Evolutionary conservation across 371 early-diverging fungal species (phyloP).

Genomic region (Dichotomocladium elegans): DNA sequence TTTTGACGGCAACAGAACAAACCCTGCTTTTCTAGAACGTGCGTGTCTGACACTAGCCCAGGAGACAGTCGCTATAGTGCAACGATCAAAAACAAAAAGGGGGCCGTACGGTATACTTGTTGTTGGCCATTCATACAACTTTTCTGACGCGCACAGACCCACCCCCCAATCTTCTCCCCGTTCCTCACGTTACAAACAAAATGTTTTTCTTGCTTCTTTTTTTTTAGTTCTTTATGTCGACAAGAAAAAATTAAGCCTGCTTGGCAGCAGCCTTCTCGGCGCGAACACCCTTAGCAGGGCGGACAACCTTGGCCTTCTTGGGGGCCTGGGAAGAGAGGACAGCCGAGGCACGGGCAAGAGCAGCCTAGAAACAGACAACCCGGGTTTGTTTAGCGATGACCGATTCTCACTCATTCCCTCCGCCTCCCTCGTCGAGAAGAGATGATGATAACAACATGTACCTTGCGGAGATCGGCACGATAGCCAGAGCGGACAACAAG

Average conservation of each 20-base stretch:
- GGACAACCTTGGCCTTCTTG: conserved; percentile 57
- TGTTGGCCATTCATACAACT: too few relatives aligned
- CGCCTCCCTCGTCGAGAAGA: not conserved
- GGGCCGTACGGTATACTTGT: too few relatives aligned
- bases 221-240: not conserved
- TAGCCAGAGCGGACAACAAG: conserved; percentile 60
- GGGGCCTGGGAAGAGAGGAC: conserved; percentile 64
- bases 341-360: conserved; percentile 79
- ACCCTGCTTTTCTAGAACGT: too few relatives aligned
- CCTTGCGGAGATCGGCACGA: conserved; percentile 80
- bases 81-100: too few relatives aligned
- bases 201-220: not conserved
- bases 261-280: conserved; percentile 40
- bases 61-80: too few relatives aligned
- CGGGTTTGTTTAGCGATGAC: too few relatives aligned
- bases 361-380: conserved; percentile 45
- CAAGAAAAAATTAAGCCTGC: conserved; percentile 15
- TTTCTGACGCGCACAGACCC: too few relatives aligned
- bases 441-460: conserved; percentile 24
- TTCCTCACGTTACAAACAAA: too few relatives aligned
- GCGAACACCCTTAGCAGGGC: conserved; percentile 43
- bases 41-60: too few relatives aligned
- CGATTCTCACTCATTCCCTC: not conserved
- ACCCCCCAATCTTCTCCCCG: too few relatives aligned
- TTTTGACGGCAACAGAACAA: too few relatives aligned